Percentiles rank a stretch among this genome's conserved stretches.
phyloP scores from a whole-genome alignment of 768 basidiomycete genomes.

The Dictyophora rubrovolvata region DNA sequence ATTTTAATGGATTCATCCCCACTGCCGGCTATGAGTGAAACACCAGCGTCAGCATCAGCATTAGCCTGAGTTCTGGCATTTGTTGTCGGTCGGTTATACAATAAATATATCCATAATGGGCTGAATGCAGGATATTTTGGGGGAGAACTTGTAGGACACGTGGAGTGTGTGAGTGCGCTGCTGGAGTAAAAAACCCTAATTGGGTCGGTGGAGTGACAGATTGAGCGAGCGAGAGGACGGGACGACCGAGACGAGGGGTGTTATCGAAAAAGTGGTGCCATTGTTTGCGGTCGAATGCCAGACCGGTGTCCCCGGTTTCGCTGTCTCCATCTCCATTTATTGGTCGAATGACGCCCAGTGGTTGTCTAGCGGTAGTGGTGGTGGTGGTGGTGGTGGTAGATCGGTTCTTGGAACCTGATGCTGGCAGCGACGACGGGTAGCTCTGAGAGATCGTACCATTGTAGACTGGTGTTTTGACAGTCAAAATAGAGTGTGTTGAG shows the following conservation, averaged over 20 bases:
- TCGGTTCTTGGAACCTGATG: constrained; percentile 1
- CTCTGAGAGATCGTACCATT: constrained; percentile 65
- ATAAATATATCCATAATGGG: constrained; percentile 93
- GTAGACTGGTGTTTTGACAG: constrained; percentile 87
- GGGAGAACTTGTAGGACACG: constrained; percentile 45
- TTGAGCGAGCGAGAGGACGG: neutral
- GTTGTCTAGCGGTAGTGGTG: too few relatives aligned
- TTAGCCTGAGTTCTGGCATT: neutral
- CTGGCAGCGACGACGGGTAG: constrained; percentile 10
- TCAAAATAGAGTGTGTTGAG: constrained; percentile 73
- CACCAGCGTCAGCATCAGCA: constrained; percentile 13
- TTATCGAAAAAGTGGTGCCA: constrained; percentile 74
- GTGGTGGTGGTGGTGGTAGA: too few relatives aligned
- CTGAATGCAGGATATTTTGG: constrained; percentile 71
- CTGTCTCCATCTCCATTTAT: too few relatives aligned
- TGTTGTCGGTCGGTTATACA: constrained; percentile 40
- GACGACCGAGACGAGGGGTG: constrained; percentile 9
- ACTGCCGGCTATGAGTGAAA: constrained; percentile 69
- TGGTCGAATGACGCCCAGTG: too few relatives aligned
- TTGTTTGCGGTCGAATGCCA: constrained; percentile 9
- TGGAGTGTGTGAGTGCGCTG: neutral
- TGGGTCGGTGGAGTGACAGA: neutral
- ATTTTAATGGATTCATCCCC: constrained; percentile 88
- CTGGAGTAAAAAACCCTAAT: neutral
- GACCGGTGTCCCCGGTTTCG: neutral